Evolutionary conservation across 2,329 filamentous ascomycete species (phyloP).

Genomic region (Arthrobotrys musiformis): DNA sequence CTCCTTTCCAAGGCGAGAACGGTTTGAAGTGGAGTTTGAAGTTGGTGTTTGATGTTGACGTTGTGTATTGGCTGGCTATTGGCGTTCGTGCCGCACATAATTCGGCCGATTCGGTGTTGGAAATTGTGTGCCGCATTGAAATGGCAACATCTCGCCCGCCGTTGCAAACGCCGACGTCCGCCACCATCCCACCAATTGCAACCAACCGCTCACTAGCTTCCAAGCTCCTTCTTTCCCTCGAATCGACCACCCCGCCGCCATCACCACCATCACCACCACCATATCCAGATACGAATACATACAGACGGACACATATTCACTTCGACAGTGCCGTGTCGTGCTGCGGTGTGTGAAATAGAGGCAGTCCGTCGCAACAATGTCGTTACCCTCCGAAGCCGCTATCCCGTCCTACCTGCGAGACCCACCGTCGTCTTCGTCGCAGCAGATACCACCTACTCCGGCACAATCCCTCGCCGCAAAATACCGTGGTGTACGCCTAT

Average conservation of each 20-base stretch:
- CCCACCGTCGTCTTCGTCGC: constrained; percentile 19
- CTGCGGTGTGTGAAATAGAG: background rate
- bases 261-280: background rate
- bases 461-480: constrained; percentile 50
- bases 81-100: background rate
- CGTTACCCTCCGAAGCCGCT: constrained; percentile 46
- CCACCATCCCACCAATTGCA: background rate
- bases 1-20: too few species aligned
- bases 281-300: too few species aligned
- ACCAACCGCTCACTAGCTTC: background rate
- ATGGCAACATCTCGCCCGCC: constrained; percentile 7
- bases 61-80: background rate
- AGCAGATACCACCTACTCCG: background rate
- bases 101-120: constrained; percentile 9
- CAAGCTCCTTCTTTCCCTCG: background rate
- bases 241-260: background rate
- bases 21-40: too few species aligned
- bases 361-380: constrained; percentile 30
- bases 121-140: constrained; percentile 3
- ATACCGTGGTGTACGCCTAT: constrained; percentile 51
- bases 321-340: background rate
- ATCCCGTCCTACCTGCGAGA: constrained; percentile 47
- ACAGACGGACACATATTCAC: too few species aligned
- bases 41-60: background rate
- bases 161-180: background rate